Evolutionary conservation across 768 basidiomycete species (phyloP).

Genomic region (Lactifluus rugatus): DNA sequence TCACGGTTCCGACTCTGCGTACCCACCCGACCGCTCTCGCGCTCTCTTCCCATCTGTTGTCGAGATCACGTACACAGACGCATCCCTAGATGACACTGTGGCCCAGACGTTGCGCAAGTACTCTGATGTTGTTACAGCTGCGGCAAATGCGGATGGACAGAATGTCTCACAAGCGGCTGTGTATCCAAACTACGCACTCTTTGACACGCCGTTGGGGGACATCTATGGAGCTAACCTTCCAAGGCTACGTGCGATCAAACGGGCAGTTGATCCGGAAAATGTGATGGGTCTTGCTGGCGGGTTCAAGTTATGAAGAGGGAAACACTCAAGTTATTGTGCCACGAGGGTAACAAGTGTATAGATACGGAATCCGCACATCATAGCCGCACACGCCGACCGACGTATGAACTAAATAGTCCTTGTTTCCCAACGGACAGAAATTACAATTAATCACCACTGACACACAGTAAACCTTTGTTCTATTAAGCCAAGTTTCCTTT

Average conservation of each 20-base stretch:
- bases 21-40: slow-evolving; percentile 8
- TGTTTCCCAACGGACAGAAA: no score
- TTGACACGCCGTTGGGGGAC: slow-evolving; percentile 8
- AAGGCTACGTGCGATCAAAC: slow-evolving; percentile 6
- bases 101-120: slow-evolving; percentile 29
- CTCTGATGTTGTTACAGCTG: background rate
- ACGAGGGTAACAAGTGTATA: no score
- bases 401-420: no score
- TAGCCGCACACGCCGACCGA: no score
- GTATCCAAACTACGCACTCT: slow-evolving; percentile 19
- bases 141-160: slow-evolving; percentile 20
- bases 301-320: slow-evolving; percentile 15
- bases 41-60: slow-evolving; percentile 1
- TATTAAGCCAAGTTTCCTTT: no score
- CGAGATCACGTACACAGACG: background rate
- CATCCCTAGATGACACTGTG: slow-evolving; percentile 32
- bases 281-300: slow-evolving; percentile 22
- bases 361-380: no score
- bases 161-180: slow-evolving; percentile 6
- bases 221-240: slow-evolving; percentile 19
- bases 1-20: slow-evolving; percentile 12
- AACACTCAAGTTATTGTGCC: no score
- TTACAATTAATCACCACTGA: no score
- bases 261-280: slow-evolving; percentile 13
- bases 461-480: no score